phyloP scores from a whole-genome alignment of 108 stramenopile species.

The Epipyxis sp. region DNA sequence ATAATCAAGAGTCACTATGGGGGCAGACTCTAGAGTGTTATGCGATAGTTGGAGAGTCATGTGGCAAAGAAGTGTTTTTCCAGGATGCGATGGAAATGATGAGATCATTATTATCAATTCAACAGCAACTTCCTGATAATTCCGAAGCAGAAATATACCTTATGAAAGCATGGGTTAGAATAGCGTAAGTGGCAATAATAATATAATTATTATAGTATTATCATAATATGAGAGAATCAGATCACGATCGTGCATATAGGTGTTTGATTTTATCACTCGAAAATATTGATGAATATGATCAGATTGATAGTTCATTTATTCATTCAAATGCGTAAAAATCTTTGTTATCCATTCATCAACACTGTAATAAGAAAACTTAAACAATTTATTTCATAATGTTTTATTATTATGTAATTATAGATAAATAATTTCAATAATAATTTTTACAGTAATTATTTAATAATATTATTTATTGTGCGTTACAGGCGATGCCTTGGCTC shows the following conservation, averaged over 20 bases:
- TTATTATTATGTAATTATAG: too few species aligned
- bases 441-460: too few species aligned
- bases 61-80: not conserved
- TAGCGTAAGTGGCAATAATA: constrained; percentile 26
- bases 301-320: not conserved
- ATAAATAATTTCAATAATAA: too few species aligned
- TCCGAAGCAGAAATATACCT: not conserved
- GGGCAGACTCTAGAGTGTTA: not conserved
- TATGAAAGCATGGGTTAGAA: not conserved
- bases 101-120: not conserved
- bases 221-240: too few species aligned
- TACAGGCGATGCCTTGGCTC: constrained; percentile 2
- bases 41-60: not conserved
- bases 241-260: too few species aligned
- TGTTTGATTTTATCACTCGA: too few species aligned
- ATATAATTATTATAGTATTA: too few species aligned
- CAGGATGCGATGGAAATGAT: not conserved
- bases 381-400: too few species aligned
- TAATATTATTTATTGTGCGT: not conserved
- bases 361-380: too few species aligned
- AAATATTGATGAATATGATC: too few species aligned
- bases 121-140: not conserved
- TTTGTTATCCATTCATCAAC: not conserved
- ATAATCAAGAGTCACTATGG: not conserved
- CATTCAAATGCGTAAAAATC: not conserved